Evolutionary conservation across 441 rosid species (phyloP).

Genomic region (Adansonia grandidieri): DNA sequence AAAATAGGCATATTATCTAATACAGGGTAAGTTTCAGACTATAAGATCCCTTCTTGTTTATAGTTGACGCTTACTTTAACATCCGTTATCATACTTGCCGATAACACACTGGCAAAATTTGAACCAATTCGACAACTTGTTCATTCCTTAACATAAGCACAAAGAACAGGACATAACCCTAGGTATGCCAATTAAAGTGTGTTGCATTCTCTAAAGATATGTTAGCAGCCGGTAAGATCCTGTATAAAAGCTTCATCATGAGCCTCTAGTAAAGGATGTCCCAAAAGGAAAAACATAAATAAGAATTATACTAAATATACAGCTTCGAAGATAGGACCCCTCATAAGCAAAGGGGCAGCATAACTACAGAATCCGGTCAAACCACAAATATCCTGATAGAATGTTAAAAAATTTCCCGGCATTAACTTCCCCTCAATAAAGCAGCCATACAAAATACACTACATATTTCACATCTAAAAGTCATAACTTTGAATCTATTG

Average conservation of each 20-base stretch:
- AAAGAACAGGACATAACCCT: slow-evolving; percentile 10
- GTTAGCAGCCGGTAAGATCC: slow-evolving; percentile 11
- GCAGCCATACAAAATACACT: neutral
- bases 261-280: slow-evolving; percentile 19
- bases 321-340: neutral
- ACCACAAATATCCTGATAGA: neutral
- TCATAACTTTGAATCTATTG: slow-evolving; percentile 18
- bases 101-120: slow-evolving; percentile 24
- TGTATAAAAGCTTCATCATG: slow-evolving; percentile 22
- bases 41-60: slow-evolving; percentile 32
- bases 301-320: neutral
- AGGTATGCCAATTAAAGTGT: slow-evolving; percentile 16
- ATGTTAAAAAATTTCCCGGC: neutral
- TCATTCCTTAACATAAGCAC: slow-evolving; percentile 8
- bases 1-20: slow-evolving; percentile 57
- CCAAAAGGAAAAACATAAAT: neutral
- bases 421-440: slow-evolving; percentile 20
- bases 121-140: slow-evolving; percentile 6
- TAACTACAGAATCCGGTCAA: slow-evolving; percentile 1
- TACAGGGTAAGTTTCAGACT: slow-evolving; percentile 32
- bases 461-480: slow-evolving; percentile 10
- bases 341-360: neutral
- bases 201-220: slow-evolving; percentile 4
- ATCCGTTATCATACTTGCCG: slow-evolving; percentile 31
- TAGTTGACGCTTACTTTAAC: slow-evolving; percentile 34